Evolutionary conservation across 2,329 filamentous ascomycete genomes (phyloP).

Genomic region (Claviceps spartinae): DNA sequence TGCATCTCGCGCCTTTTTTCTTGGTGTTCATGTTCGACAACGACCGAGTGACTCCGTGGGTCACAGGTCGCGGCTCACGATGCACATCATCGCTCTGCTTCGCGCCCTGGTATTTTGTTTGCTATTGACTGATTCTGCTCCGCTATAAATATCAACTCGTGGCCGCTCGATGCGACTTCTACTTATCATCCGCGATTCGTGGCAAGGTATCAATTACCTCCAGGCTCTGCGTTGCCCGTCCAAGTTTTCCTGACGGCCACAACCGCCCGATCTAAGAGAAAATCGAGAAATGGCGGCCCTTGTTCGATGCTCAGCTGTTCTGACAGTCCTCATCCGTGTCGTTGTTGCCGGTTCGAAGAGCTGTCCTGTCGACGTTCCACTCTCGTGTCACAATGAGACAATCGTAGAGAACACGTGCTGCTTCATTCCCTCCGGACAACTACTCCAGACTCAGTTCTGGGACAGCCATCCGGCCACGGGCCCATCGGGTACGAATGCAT

Average conservation of each 20-base stretch:
- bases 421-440: constrained; percentile 55
- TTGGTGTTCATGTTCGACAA: not conserved
- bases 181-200: no score
- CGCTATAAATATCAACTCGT: no score
- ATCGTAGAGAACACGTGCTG: constrained; percentile 52
- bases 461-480: constrained; percentile 52
- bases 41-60: not conserved
- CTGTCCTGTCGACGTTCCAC: constrained; percentile 23
- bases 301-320: constrained; percentile 7
- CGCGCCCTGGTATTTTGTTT: no score
- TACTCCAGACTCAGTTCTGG: constrained; percentile 69
- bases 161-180: not conserved
- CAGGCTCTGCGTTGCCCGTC: not conserved
- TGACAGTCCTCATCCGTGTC: constrained; percentile 8
- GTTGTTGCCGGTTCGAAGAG: constrained; percentile 4
- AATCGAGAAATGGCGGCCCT: constrained; percentile 4
- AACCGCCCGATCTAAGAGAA: not conserved
- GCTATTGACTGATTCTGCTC: no score
- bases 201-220: no score
- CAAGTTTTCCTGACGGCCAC: not conserved
- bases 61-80: not conserved
- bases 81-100: no score
- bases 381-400: constrained; percentile 52
- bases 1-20: not conserved
- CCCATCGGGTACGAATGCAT: constrained; percentile 26